Evolutionary conservation across 257 asterid genomes (phyloP).

Genomic region (Jaltomata sinuosa): DNA sequence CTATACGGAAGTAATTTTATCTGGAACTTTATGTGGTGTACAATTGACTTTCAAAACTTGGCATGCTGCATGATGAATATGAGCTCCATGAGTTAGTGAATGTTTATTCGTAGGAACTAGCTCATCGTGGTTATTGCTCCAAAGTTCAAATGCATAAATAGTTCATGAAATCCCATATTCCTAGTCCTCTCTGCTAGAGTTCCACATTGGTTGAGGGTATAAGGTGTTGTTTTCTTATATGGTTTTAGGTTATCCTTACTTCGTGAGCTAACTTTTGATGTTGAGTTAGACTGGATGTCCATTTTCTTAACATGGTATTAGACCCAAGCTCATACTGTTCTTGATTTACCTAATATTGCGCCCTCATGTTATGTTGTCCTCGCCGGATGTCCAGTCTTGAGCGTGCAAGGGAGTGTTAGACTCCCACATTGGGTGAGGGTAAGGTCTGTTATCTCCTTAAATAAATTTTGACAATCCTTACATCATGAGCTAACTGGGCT

Average conservation of each 20-base stretch:
- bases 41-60: background rate
- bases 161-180: background rate
- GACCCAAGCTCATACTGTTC: background rate
- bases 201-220: background rate
- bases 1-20: background rate
- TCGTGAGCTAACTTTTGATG: background rate
- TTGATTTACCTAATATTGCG: background rate
- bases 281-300: background rate
- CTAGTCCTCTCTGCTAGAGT: background rate
- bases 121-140: background rate
- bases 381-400: background rate
- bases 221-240: background rate
- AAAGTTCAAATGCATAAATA: background rate
- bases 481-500: background rate
- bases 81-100: background rate
- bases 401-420: background rate
- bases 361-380: background rate
- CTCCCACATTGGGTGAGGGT: background rate
- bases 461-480: background rate
- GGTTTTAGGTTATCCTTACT: background rate
- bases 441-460: background rate
- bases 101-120: background rate
- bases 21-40: background rate
- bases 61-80: background rate
- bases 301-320: background rate